Percentiles rank a stretch among this genome's conserved stretches.
These are phyloP conservation scores for Hypoxylon fragiforme DNA, from an alignment of 495 filamentous ascomycete genomes.

Conservation along the genomic window DNA sequence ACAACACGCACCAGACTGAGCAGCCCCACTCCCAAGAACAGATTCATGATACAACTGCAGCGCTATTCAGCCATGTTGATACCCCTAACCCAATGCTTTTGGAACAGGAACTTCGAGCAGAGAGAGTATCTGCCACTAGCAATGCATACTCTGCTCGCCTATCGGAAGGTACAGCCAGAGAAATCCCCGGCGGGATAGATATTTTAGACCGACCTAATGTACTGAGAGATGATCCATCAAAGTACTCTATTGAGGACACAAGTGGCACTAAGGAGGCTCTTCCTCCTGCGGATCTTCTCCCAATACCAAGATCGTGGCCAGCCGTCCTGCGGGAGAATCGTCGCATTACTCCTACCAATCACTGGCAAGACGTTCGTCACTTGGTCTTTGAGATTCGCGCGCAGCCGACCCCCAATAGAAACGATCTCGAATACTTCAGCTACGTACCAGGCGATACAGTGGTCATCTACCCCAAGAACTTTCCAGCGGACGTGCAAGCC, in stretches of 20 bases:
- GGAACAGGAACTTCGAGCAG: slow-evolving; percentile 11
- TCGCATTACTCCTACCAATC: slow-evolving; percentile 71
- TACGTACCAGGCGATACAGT: slow-evolving; percentile 74
- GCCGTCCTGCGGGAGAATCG: slow-evolving; percentile 58
- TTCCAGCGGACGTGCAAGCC: slow-evolving; percentile 70
- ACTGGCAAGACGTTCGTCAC: slow-evolving; percentile 94
- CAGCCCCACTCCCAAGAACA: no score
- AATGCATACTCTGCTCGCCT: slow-evolving; percentile 19
- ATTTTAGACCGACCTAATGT: slow-evolving; percentile 40
- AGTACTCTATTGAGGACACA: slow-evolving; percentile 35
- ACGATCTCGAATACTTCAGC: slow-evolving; percentile 37
- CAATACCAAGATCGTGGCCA: slow-evolving; percentile 55
- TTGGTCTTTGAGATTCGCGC: slow-evolving; percentile 60
- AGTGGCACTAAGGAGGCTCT: slow-evolving; percentile 4
- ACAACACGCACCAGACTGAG: background rate
- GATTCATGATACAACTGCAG: slow-evolving; percentile 26
- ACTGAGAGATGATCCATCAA: slow-evolving; percentile 39
- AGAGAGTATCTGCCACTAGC: slow-evolving; percentile 26
- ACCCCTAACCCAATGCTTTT: slow-evolving; percentile 5
- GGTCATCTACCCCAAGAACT: slow-evolving; percentile 85
- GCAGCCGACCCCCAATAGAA: slow-evolving; percentile 3
- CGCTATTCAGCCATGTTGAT: slow-evolving; percentile 32
- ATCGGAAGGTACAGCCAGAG: slow-evolving; percentile 29
- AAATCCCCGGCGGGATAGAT: slow-evolving; percentile 26
- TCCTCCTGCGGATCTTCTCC: slow-evolving; percentile 53